phyloP scores from a whole-genome alignment of 2,329 filamentous ascomycete genomes.

The Lizonia empirigonia region DNA sequence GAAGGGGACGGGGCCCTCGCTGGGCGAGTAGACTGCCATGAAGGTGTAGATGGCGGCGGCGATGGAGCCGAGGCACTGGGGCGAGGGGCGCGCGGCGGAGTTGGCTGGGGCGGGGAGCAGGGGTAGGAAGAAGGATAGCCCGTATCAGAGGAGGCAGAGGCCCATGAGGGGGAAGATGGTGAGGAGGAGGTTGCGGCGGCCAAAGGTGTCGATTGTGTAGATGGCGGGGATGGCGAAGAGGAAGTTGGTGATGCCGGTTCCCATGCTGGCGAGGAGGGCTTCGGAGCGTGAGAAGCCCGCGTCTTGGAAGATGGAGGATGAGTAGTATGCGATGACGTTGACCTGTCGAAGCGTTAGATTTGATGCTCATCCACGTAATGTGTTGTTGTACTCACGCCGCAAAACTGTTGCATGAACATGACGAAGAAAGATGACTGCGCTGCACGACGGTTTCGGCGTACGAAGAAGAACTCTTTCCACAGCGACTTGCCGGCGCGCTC shows the following conservation, averaged over 20 bases:
- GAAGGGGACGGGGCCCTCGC: slow-evolving; percentile 39
- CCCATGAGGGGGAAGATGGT: slow-evolving; percentile 57
- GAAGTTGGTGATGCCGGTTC: slow-evolving; percentile 54
- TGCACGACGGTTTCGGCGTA: slow-evolving; percentile 43
- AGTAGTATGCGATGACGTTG: slow-evolving; percentile 16
- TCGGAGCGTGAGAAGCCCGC: slow-evolving; percentile 45
- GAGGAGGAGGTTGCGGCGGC: slow-evolving; percentile 51
- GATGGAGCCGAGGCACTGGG: slow-evolving; percentile 41
- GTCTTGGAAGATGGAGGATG: slow-evolving; percentile 37
- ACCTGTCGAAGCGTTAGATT: not conserved
- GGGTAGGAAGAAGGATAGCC: slow-evolving; percentile 38
- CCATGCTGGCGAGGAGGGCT: slow-evolving; percentile 50
- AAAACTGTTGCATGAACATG: slow-evolving; percentile 48
- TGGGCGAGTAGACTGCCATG: slow-evolving; percentile 52
- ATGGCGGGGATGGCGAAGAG: slow-evolving; percentile 54
- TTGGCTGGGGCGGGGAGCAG: slow-evolving; percentile 10
- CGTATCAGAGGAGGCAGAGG: slow-evolving; percentile 43
- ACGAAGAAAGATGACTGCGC: slow-evolving; percentile 42
- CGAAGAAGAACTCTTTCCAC: slow-evolving; percentile 42
- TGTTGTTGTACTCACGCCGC: slow-evolving; percentile 30
- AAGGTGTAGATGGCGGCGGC: slow-evolving; percentile 56
- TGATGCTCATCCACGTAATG: not conserved
- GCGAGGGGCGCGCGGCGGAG: slow-evolving; percentile 8
- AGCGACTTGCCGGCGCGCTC: slow-evolving; percentile 41
- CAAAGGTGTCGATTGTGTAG: slow-evolving; percentile 54